Percentiles rank a stretch among this genome's conserved stretches.
These are phyloP conservation scores for Phytophthora tubulina DNA, from an alignment of 352 stramenopile species.

Conservation along the genomic window DNA sequence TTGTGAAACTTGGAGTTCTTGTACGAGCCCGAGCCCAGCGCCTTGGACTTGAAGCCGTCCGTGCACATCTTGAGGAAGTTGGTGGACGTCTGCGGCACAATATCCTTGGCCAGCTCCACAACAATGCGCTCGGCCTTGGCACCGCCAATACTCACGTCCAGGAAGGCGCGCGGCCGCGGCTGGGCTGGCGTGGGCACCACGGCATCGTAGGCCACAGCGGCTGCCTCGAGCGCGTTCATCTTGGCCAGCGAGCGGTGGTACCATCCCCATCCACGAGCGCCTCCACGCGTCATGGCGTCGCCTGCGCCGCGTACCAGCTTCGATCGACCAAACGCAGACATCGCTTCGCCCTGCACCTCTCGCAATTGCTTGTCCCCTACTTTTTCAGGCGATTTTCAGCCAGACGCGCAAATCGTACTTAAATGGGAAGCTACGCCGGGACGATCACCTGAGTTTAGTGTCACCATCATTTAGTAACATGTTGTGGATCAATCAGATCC, in stretches of 20 bases:
- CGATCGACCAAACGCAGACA: constrained; percentile 69
- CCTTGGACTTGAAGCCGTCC: constrained; percentile 68
- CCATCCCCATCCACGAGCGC: constrained; percentile 83
- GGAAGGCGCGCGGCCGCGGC: constrained; percentile 74
- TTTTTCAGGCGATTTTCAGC: constrained; percentile 32
- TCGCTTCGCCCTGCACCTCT: constrained; percentile 29
- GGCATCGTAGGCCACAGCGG: constrained; percentile 69
- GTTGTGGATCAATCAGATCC: constrained; percentile 18
- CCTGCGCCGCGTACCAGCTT: constrained; percentile 67
- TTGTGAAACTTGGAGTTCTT: constrained; percentile 89
- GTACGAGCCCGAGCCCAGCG: constrained; percentile 78
- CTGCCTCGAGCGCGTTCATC: constrained; percentile 79
- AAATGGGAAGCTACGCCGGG: not conserved
- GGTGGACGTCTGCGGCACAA: constrained; percentile 75
- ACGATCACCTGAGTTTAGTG: constrained; percentile 6
- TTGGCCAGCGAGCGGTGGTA: constrained; percentile 87
- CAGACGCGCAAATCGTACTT: constrained; percentile 42
- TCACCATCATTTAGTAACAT: constrained; percentile 15
- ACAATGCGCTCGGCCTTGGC: constrained; percentile 80
- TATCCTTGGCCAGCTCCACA: constrained; percentile 86
- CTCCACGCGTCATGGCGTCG: constrained; percentile 63
- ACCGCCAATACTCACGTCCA: constrained; percentile 87
- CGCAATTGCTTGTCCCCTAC: constrained; percentile 16
- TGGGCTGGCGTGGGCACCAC: constrained; percentile 62
- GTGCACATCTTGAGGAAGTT: constrained; percentile 86